Conservation (phyloP, 805 yeast genomes). For the Kodamaea neixiangensis region DNA sequence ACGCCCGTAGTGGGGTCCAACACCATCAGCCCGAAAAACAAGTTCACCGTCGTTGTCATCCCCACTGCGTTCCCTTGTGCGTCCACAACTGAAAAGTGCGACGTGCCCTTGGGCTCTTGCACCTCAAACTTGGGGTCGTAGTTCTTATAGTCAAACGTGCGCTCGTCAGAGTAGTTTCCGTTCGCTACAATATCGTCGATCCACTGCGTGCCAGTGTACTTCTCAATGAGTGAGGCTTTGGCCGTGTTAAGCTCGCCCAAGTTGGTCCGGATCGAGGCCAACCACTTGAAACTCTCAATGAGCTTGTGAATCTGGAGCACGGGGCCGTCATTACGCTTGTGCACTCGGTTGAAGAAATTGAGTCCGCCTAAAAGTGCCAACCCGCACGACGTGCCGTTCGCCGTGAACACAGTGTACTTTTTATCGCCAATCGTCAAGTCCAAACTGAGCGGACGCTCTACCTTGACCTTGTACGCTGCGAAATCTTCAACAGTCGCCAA, state of each 20-base stretch:
- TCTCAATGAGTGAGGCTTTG: conserved; percentile 35
- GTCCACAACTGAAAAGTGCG: conserved; percentile 84
- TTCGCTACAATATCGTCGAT: conserved; percentile 44
- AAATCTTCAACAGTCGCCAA: conserved; percentile 68
- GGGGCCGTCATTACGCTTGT: conserved; percentile 19
- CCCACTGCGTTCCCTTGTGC: conserved; percentile 73
- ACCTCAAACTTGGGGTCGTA: conserved; percentile 80
- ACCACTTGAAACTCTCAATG: conserved; percentile 91
- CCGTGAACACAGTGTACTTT: conserved; percentile 35
- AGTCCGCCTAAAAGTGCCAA: conserved; percentile 78
- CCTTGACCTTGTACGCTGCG: conserved; percentile 53
- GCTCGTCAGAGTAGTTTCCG: conserved; percentile 51
- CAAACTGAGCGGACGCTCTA: conserved; percentile 33
- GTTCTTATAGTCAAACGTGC: conserved; percentile 67
- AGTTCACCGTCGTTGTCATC: conserved; percentile 85
- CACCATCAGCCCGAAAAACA: conserved; percentile 79
- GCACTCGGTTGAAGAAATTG: conserved; percentile 53
- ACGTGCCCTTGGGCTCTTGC: conserved; percentile 85
- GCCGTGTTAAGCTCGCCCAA: conserved; percentile 62
- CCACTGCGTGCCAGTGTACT: conserved; percentile 59
- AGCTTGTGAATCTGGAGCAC: conserved; percentile 59
- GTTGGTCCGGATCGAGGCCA: conserved; percentile 82
- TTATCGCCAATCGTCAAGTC: conserved; percentile 18
- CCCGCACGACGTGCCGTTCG: conserved; percentile 81
- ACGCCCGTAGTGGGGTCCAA: conserved; percentile 83